Base-by-base conservation (phyloP, 495 filamentous ascomycete genomes). In the Beverwykella pulmonaria region DNA sequence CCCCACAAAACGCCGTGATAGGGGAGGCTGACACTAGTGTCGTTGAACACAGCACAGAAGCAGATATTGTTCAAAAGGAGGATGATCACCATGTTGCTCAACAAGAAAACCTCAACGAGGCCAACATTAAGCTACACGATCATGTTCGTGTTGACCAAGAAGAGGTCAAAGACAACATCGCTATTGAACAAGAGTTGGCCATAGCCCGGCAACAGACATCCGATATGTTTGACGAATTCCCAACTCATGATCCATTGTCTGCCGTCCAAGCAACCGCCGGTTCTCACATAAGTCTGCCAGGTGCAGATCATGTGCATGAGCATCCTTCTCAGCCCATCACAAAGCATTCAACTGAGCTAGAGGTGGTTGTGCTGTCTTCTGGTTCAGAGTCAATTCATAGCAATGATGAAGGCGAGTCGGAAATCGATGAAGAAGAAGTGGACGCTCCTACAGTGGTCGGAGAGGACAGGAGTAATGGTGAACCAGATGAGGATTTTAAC, bases 361-460 rank as follows among this genome's bases (percentile, higher is more conserved):
- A 61, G 36, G 17, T 63, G 5, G 58, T 72, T 34, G 49, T 62
- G 14, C 49, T 69, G 14, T 67, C 53, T 26, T 72, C 66, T 17
- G 63, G 55, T 34, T 23, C 55, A n/a, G 69, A 66, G 20, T 61
- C 53, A 15, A 50, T 53, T 27, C n/a, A 22, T 17, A 41, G 4
- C 19, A 59, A 36, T 48, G 39, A 46, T 15, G 61, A 54, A 9
- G 22, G 30, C 20, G 39, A 50, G 41, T 30, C 26, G 32, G 56
- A 53, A 6, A 19, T 22, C 10, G 48, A 69, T 15, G 27, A 52
- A 9, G 29, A 41, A 17, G 26, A 26, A 23, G 27, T 14, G 19
- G 29, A 53, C 8, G 22, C 19, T 25, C 2, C 17, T 23, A 32
- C 14, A 9, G 46, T 14, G 23, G 19, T 20, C 12, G 32, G 19